Conservation (phyloP, 163 green algal genomes). For the Trebouxia gelatinosa region DNA sequence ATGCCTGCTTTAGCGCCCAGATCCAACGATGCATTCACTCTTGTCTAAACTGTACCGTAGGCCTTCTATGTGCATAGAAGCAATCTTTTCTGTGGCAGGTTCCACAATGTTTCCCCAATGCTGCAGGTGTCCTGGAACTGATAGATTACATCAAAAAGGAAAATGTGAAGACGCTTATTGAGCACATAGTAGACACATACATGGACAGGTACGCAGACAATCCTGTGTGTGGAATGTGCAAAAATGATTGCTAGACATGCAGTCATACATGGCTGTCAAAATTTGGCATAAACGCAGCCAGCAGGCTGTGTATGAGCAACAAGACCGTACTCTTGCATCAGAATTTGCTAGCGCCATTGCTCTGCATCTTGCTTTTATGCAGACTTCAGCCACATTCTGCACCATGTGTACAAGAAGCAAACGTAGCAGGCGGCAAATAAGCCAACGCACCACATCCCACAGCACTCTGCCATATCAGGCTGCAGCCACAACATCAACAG, state of each 20-base stretch:
- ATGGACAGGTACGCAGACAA: neutral
- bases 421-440: no score
- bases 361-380: neutral
- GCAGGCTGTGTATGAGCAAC: no score
- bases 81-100: no score
- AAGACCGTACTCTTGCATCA: no score
- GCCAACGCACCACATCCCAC: no score
- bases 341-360: neutral
- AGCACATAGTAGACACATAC: slow-evolving; percentile 33
- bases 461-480: neutral
- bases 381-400: neutral
- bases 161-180: slow-evolving; percentile 57
- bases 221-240: neutral
- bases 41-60: no score
- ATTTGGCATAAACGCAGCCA: no score
- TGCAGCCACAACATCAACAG: neutral
- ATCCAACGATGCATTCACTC: no score
- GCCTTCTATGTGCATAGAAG: no score
- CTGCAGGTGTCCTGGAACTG: slow-evolving; percentile 79
- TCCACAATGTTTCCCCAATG: no score
- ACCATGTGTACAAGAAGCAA: neutral
- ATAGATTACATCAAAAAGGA: slow-evolving; percentile 87
- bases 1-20: no score
- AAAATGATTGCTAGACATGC: no score
- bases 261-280: neutral